Evolutionary conservation across 1,139 yeast genomes (phyloP), one percentile per base, ranked within the genome.

Genomic region (Suhomyces wounanorum): DNA sequence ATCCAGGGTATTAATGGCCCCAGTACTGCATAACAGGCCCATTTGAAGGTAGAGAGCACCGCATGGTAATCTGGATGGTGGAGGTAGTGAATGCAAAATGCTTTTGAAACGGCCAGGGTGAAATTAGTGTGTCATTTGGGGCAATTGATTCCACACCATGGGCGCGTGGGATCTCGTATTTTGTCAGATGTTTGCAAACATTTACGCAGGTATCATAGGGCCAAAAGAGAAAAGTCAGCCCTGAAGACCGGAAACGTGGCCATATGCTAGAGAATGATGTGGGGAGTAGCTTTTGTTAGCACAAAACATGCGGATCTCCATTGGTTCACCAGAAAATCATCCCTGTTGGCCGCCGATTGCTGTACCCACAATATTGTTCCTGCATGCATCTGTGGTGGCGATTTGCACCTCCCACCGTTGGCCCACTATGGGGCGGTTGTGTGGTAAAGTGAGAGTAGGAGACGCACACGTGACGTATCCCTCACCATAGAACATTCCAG

Each of bases 111-210:
- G 35, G 35, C 35, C 35, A 31, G 37, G 6, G 11, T 16, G 37
- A 33, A 16, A 33, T 33, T 33, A 7, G 3, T 33, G 18, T 7
- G 18, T 14, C 11, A 14, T 33, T 33, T 33, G 37, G 37, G 37
- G 37, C 37, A 33, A 33, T 16, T 26, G 43, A 40, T 40, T 26
- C 35, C 16, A 26, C 23, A 16, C 35, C 21, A 40, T 40, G n/a
- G 36, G 36, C 31, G 36, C 14, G 30, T 40, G 36, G 36, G 25
- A 28, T 28, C 48, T 45, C 48, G 48, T 45, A 45, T 45, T 40
- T 39, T 23, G 25, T 16, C 35, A 21, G 39, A 43, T 47, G 50
- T 47, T 47, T 47, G 50, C 50, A 47, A 47, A 47, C 50, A 47
- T 43, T 47, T 47, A 43, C 47, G 50, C 50, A 35, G 42, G 31